Conservation (phyloP, 108 stramenopile species). For the Cyclotella distinguenda region DNA sequence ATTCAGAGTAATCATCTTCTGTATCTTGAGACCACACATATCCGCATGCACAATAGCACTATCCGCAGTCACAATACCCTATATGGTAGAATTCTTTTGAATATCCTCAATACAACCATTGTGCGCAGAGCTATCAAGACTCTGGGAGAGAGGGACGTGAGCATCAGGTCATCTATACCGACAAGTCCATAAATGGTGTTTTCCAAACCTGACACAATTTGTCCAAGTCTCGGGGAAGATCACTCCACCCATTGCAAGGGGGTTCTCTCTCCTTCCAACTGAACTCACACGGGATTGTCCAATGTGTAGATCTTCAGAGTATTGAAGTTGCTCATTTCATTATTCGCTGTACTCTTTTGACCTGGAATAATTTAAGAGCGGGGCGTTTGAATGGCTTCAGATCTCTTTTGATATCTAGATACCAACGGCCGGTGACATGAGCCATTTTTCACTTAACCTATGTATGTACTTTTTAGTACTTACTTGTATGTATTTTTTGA, state of each 20-base stretch:
- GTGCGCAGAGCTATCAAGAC: conserved; percentile 73
- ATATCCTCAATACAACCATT: conserved; percentile 74
- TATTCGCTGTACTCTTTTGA: conserved; percentile 44
- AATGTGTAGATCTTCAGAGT: conserved; percentile 75
- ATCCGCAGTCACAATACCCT: conserved; percentile 74
- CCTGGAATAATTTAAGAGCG: conserved; percentile 56
- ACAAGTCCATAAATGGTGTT: conserved; percentile 75
- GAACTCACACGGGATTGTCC: conserved; percentile 58
- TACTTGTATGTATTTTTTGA: too few species aligned
- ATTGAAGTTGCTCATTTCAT: conserved; percentile 37
- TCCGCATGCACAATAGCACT: conserved; percentile 70
- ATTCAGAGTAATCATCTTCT: conserved; percentile 49
- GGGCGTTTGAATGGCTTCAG: too few species aligned
- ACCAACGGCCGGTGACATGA: too few species aligned
- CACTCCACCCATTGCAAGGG: conserved; percentile 80
- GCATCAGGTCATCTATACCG: conserved; percentile 85
- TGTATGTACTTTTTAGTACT: too few species aligned
- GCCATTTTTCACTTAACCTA: too few species aligned
- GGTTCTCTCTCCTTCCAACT: conserved; percentile 86
- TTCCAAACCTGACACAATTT: too few species aligned
- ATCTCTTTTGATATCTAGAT: too few species aligned
- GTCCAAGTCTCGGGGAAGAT: too few species aligned
- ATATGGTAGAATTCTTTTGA: conserved; percentile 55
- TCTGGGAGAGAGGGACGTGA: conserved; percentile 78
- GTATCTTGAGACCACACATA: conserved; percentile 66